Base-by-base conservation (phyloP, 2,329 filamentous ascomycete species). In the Colletotrichum liaoningense region DNA sequence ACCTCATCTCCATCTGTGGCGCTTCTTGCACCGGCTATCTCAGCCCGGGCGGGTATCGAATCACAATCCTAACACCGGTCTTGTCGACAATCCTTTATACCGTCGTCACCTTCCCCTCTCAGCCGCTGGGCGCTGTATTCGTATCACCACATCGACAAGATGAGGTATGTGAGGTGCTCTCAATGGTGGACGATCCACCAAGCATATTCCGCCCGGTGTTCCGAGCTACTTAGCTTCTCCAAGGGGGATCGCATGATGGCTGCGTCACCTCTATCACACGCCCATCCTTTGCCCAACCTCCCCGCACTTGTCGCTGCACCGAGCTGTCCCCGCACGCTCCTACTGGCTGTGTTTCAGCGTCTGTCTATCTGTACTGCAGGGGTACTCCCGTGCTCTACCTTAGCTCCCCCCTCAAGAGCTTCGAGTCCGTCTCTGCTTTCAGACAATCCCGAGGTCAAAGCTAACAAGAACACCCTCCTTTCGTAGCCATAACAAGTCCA, bases 331-430 rank as follows among this genome's bases (percentile, higher is more conserved):
- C 71, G 71, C 71, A 71, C 71, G 67, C 71, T 73, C 71, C 67
- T 49, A 71, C 67, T 73, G 71, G 71, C 46, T 69, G 28, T 42
- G 71, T 73, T 73, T 73, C 71, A 66, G 60, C 30, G 49, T 30
- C 62, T 38, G 54, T 59, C 58, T 46, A 69, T 62, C 70, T 60
- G 33, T 63, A 63, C 67, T 58, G 62, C 62, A 64, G 69, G 68
- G 69, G 69, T 74, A 63, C 63, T 72, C 69, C 72, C 72, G 69
- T 74, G 72, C 72, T 68, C 72, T 74, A 28, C 72, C n/a, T 68
- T 72, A 74, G 68, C 71, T 67, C 67, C 71, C 70, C 49, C 67
- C 54, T 28, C 9, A 30, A 52, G 67, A 74, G 72, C 72, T 74
- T 74, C 68, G 70, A 72, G 68, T 62, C 67, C 67, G 68, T 63